A percentile compares a stretch with the other conserved stretches of the same genome.
These are phyloP conservation scores for Blastomyces silverae DNA, from an alignment of 2,329 filamentous ascomycete species.

Conservation along the genomic window DNA sequence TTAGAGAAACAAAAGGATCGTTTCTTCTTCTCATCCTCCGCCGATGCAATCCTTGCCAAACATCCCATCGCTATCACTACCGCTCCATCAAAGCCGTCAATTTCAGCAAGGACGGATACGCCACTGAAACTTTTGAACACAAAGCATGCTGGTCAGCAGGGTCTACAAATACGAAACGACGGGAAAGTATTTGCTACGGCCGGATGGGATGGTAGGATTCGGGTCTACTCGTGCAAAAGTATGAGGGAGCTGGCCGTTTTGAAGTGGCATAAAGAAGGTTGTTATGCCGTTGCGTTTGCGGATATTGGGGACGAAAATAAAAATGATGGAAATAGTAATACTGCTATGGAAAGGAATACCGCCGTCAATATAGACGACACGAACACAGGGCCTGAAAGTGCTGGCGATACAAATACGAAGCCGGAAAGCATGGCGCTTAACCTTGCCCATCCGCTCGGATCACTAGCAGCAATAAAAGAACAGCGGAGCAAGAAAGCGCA, in stretches of 20 bases:
- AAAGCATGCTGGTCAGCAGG: constrained; percentile 85
- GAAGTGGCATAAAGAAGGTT: constrained; percentile 88
- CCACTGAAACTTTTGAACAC: constrained; percentile 63
- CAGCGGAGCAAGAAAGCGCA: constrained; percentile 59
- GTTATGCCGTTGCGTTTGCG: constrained; percentile 72
- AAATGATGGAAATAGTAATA: background rate
- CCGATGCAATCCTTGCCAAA: constrained; percentile 70
- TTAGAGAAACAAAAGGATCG: constrained; percentile 28
- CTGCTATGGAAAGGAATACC: constrained; percentile 13
- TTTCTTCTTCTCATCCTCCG: constrained; percentile 71
- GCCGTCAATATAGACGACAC: constrained; percentile 14
- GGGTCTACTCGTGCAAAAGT: constrained; percentile 73
- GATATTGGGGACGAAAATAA: constrained; percentile 17
- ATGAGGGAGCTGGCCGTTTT: constrained; percentile 84
- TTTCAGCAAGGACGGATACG: constrained; percentile 21
- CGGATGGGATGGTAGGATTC: constrained; percentile 78
- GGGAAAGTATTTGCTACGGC: constrained; percentile 79
- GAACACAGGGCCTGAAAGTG: background rate
- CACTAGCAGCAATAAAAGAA: constrained; percentile 52
- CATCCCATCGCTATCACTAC: constrained; percentile 63
- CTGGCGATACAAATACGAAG: constrained; percentile 14
- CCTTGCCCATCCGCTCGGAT: constrained; percentile 18
- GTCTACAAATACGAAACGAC: constrained; percentile 68
- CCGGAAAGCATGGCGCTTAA: constrained; percentile 11
- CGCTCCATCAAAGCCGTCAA: constrained; percentile 11